A percentile compares a stretch with the other conserved stretches of the same genome.
Evolutionary conservation across 78 protist species (phyloP).

Genomic region (Tieghemostelium lacteum): DNA sequence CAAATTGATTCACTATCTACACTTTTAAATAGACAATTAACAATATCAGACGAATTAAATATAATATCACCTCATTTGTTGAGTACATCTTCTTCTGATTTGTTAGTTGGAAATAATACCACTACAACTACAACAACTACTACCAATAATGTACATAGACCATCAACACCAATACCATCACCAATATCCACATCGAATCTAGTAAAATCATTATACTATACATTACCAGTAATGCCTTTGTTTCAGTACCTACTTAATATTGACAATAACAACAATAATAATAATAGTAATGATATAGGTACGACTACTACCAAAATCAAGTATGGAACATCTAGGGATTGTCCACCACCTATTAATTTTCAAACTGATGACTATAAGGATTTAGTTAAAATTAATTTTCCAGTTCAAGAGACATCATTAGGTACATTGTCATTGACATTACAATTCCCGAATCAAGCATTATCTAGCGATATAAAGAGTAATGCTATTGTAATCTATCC

Average conservation of each 20-base stretch:
- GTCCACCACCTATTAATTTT: slow-evolving; percentile 68
- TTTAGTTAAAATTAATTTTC: slow-evolving; percentile 58
- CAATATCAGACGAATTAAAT: slow-evolving; percentile 35
- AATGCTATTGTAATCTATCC: slow-evolving; percentile 42
- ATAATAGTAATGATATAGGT: not conserved
- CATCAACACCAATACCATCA: not conserved
- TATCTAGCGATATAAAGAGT: not conserved
- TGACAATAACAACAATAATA: too few relatives aligned
- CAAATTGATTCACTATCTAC: not conserved
- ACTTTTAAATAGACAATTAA: not conserved
- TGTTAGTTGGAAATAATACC: too few relatives aligned
- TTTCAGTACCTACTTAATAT: too few relatives aligned
- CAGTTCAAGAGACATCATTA: slow-evolving; percentile 24
- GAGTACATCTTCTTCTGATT: too few relatives aligned
- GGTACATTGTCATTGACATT: slow-evolving; percentile 51
- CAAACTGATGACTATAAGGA: slow-evolving; percentile 20
- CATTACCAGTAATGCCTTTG: slow-evolving; percentile 48
- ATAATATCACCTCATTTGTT: slow-evolving; percentile 4
- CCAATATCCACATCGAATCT: not conserved
- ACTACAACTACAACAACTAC: not conserved
- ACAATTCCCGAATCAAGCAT: slow-evolving; percentile 51
- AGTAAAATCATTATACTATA: slow-evolving; percentile 43
- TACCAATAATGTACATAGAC: not conserved
- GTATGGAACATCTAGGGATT: slow-evolving; percentile 44
- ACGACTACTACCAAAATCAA: slow-evolving; percentile 17